Evolutionary conservation across 345 rosid species (phyloP).

Genomic region (Isatis tinctoria): DNA sequence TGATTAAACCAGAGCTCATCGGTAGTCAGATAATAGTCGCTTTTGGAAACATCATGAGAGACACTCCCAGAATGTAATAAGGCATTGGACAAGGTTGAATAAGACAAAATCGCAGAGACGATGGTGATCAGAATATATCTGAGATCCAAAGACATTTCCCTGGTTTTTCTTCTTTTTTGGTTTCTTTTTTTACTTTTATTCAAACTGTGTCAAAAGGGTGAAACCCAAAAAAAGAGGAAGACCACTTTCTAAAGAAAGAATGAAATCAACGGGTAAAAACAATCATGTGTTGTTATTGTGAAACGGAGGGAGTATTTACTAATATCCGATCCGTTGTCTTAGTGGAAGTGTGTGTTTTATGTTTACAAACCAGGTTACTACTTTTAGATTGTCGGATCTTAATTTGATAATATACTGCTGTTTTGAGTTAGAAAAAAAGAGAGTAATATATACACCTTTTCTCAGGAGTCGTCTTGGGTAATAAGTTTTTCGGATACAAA

Average conservation of each 20-base stretch:
- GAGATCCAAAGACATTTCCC: background rate
- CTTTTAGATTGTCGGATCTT: no score
- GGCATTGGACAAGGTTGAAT: constrained; percentile 33
- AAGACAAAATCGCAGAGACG: background rate
- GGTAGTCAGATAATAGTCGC: constrained; percentile 53
- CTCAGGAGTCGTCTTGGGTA: no score
- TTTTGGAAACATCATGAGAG: constrained; percentile 32
- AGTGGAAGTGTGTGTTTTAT: background rate
- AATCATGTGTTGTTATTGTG: no score
- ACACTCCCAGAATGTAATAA: constrained; percentile 28
- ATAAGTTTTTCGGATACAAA: no score
- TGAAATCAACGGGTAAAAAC: background rate
- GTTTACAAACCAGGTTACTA: background rate
- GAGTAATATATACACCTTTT: no score
- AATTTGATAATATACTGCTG: no score
- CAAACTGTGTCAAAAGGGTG: background rate
- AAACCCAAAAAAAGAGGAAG: constrained; percentile 12
- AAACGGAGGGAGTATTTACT: no score
- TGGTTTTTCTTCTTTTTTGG: background rate
- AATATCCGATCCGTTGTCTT: background rate
- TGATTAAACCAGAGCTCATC: constrained; percentile 74
- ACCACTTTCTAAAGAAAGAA: constrained; percentile 7
- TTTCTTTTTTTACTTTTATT: background rate
- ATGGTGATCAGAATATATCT: background rate
- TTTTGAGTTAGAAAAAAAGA: no score